Percentiles rank a stretch among this genome's conserved stretches.
phyloP scores from a whole-genome alignment of 176 grass and related monocot genomes.

The Metroxylon sagu region DNA sequence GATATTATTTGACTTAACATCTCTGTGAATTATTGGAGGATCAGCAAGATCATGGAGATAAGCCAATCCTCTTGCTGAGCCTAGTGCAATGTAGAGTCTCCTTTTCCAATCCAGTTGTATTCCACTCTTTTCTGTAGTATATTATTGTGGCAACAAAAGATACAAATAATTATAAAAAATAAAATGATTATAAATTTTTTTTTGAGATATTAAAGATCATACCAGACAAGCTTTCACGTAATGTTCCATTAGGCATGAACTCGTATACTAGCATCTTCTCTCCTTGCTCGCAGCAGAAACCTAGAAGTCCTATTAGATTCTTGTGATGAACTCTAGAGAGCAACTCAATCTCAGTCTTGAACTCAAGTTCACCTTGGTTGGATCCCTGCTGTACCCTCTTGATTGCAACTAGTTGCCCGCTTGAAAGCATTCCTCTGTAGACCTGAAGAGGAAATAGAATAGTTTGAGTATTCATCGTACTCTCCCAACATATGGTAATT shows the following conservation, averaged over 20 bases:
- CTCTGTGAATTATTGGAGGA: slow-evolving; percentile 94
- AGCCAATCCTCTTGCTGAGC: slow-evolving; percentile 64
- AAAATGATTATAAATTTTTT: neutral
- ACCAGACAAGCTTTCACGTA: slow-evolving; percentile 74
- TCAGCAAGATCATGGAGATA: slow-evolving; percentile 95
- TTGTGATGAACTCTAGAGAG: slow-evolving; percentile 99
- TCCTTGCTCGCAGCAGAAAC: slow-evolving; percentile 93
- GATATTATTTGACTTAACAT: slow-evolving; percentile 94
- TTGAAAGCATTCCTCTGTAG: slow-evolving; percentile 65
- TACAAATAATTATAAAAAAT: neutral
- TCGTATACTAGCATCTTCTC: slow-evolving; percentile 99
- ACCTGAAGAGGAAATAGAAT: slow-evolving; percentile 21
- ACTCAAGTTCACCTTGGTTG: slow-evolving; percentile 82
- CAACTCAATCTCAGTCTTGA: slow-evolving; percentile 98
- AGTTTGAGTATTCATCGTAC: no score
- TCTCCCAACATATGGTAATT: neutral
- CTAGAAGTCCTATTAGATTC: slow-evolving; percentile 77
- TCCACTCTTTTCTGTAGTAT: slow-evolving; percentile 63
- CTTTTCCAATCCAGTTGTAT: slow-evolving; percentile 78
- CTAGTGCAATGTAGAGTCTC: slow-evolving; percentile 60
- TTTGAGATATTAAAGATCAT: neutral
- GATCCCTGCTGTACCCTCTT: slow-evolving; percentile 81
- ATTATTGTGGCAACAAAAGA: neutral
- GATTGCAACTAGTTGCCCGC: slow-evolving; percentile 69
- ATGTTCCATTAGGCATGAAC: slow-evolving; percentile 64